Evolutionary conservation across 768 basidiomycete genomes (phyloP).

Genomic region (Calvatia gigantea): DNA sequence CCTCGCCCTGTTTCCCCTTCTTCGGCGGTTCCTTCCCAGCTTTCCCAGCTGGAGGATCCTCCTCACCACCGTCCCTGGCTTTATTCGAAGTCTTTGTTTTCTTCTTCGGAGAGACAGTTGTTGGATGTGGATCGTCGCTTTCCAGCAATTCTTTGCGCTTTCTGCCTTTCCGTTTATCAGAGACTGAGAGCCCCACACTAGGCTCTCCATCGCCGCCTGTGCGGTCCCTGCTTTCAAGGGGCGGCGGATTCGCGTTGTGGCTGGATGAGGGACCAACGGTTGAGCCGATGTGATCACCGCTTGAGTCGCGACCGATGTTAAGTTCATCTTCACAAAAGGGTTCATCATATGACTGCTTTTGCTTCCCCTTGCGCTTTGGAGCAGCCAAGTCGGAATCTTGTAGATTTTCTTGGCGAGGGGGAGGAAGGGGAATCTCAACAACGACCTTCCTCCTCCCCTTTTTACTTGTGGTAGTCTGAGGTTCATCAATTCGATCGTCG

Average conservation of each 20-base stretch:
- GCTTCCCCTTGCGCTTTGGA: not conserved
- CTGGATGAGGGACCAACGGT: not conserved
- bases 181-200: not conserved
- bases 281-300: not conserved
- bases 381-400: not conserved
- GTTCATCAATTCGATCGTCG: not conserved
- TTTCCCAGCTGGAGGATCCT: not conserved
- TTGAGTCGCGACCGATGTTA: not conserved
- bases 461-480: not conserved
- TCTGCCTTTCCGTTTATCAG: not conserved
- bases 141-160: not conserved
- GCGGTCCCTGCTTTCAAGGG: not conserved
- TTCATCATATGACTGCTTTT: not conserved
- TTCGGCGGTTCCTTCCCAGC: slow-evolving; percentile 14
- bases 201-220: not conserved
- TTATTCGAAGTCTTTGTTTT: not conserved
- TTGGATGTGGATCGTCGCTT: not conserved
- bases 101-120: not conserved
- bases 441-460: not conserved
- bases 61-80: not conserved
- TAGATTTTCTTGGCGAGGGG: not conserved
- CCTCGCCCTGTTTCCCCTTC: slow-evolving; percentile 28
- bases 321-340: slow-evolving; percentile 4
- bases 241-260: too few relatives aligned
- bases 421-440: slow-evolving; percentile 2